A percentile compares a stretch with the other conserved stretches of the same genome.
Conservation (phyloP, 208 protist species). For the Angomonas desouzai region DNA sequence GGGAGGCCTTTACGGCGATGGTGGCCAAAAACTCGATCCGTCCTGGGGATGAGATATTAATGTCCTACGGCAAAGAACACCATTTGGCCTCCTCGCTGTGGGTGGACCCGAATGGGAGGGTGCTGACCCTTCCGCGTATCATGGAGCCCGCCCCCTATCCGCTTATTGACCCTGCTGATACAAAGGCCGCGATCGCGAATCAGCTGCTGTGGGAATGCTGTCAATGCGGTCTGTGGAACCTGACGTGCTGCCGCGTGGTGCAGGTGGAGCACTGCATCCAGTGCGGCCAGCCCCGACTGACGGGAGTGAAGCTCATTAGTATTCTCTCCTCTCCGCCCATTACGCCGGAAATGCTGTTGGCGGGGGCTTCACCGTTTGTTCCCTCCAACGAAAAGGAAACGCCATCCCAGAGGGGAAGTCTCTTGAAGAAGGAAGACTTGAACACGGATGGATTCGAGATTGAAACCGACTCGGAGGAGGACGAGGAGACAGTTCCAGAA, state of each 20-base stretch:
- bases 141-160: slow-evolving; percentile 76
- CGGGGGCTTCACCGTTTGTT: slow-evolving; percentile 1
- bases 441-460: not conserved
- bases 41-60: slow-evolving; percentile 85
- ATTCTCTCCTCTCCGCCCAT: slow-evolving; percentile 24
- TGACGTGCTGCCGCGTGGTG: not conserved
- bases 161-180: slow-evolving; percentile 2
- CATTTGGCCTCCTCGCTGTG: slow-evolving; percentile 61
- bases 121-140: slow-evolving; percentile 47
- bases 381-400: not conserved
- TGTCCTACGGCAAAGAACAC: slow-evolving; percentile 87
- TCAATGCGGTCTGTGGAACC: slow-evolving; percentile 76
- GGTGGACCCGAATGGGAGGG: slow-evolving; percentile 51
- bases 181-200: slow-evolving; percentile 16
- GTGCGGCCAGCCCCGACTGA: slow-evolving; percentile 2
- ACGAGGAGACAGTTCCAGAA: not conserved
- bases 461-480: not conserved
- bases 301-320: slow-evolving; percentile 16
- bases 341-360: slow-evolving; percentile 12
- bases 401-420: not conserved
- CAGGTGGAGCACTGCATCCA: slow-evolving; percentile 6
- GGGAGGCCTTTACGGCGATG: slow-evolving; percentile 84
- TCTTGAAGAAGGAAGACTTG: not conserved
- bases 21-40: slow-evolving; percentile 65
- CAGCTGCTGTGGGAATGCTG: slow-evolving; percentile 79